phyloP scores from a whole-genome alignment of 495 filamentous ascomycete genomes.

The Annulohypoxylon stygium region DNA sequence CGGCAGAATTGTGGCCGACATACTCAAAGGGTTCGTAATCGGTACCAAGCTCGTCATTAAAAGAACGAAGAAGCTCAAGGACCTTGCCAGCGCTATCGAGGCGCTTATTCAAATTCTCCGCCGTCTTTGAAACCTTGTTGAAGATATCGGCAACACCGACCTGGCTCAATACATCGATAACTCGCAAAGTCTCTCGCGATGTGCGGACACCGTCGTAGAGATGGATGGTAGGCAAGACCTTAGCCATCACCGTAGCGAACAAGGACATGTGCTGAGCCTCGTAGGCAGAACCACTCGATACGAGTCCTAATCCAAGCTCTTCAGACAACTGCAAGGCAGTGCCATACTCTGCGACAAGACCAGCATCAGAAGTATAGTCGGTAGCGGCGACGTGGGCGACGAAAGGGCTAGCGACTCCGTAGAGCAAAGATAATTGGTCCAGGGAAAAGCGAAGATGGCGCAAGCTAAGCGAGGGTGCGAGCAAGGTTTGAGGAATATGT shows the following conservation, averaged over 20 bases:
- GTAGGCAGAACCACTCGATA: conserved; percentile 86
- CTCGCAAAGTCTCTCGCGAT: conserved; percentile 84
- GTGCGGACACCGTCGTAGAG: conserved; percentile 92
- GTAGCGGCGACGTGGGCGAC: conserved; percentile 94
- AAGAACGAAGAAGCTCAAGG: conserved; percentile 76
- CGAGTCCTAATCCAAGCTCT: conserved; percentile 87
- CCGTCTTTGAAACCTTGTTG: conserved; percentile 70
- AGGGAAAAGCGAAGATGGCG: conserved; percentile 83
- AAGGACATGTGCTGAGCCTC: conserved; percentile 97
- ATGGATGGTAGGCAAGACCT: conserved; percentile 85
- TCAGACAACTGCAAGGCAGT: conserved; percentile 85
- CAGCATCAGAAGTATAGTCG: conserved; percentile 78
- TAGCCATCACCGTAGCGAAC: conserved; percentile 85
- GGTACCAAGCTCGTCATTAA: conserved; percentile 94
- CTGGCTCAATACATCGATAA: conserved; percentile 87
- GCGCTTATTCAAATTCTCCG: conserved; percentile 75
- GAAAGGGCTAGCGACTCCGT: conserved; percentile 89
- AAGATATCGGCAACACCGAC: conserved; percentile 77
- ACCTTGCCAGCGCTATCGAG: conserved; percentile 80
- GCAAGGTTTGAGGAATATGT: conserved; percentile 87
- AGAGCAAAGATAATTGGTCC: conserved; percentile 90
- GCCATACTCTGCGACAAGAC: conserved; percentile 88
- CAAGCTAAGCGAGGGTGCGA: conserved; percentile 86
- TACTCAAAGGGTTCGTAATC: conserved; percentile 95
- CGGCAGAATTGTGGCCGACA: conserved; percentile 81